Conservation (phyloP, 106 monocot genomes). For the Agapanthus africanus region DNA sequence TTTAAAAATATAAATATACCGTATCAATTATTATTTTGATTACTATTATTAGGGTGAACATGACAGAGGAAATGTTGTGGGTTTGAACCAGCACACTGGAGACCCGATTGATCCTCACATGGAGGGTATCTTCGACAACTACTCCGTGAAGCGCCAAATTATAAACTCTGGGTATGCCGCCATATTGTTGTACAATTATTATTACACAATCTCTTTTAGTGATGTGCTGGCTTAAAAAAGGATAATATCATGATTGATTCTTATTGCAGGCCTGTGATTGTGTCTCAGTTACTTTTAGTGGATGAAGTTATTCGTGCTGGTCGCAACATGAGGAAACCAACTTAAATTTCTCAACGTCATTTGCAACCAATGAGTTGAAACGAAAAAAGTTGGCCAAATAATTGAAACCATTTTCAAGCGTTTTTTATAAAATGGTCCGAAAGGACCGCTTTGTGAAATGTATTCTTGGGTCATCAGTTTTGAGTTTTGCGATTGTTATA, state of each 20-base stretch:
- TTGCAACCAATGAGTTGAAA: too few relatives aligned
- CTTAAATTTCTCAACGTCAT: constrained; percentile 23
- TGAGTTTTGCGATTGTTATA: too few relatives aligned
- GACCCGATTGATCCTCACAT: constrained; percentile 85
- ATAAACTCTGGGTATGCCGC: constrained; percentile 92
- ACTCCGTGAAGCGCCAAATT: constrained; percentile 88
- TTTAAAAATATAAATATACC: too few relatives aligned
- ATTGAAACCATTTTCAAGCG: too few relatives aligned
- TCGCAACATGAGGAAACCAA: constrained; percentile 96
- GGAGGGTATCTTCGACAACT: constrained; percentile 97
- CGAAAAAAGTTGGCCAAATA: too few relatives aligned
- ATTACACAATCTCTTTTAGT: too few relatives aligned
- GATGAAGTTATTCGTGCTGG: constrained; percentile 99
- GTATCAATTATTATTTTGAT: too few relatives aligned
- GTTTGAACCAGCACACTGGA: constrained; percentile 82
- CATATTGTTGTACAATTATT: background rate
- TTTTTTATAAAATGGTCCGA: too few relatives aligned
- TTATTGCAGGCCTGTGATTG: constrained; percentile 92
- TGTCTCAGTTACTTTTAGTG: constrained; percentile 82
- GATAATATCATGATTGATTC: too few relatives aligned
- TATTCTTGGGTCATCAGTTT: too few relatives aligned
- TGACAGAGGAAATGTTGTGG: constrained; percentile 79
- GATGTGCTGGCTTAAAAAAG: too few relatives aligned
- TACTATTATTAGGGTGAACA: constrained; percentile 57
- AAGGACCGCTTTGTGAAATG: too few relatives aligned